These are phyloP conservation scores for Phylloporus sp. DNA, from an alignment of 768 basidiomycete species.

Conservation along the genomic window DNA sequence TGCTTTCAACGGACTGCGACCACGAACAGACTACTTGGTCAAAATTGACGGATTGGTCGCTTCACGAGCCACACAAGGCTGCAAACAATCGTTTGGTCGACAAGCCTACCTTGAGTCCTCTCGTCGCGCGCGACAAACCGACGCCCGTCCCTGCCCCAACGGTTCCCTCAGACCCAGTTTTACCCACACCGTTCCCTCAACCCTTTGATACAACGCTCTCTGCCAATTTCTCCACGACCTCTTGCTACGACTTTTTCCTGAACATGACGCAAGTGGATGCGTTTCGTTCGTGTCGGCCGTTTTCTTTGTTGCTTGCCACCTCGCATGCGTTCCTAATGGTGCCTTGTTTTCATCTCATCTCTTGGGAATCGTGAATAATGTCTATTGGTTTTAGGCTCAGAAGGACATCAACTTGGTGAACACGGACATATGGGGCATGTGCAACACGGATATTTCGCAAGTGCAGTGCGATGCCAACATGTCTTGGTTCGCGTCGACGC, in stretches of 20 bases:
- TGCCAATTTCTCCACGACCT: conserved; percentile 58
- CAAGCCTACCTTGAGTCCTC: conserved; percentile 5
- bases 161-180: conserved; percentile 34
- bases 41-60: conserved; percentile 33
- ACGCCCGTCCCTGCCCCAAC: conserved; percentile 17
- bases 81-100: conserved; percentile 1
- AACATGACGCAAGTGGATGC: conserved; percentile 62
- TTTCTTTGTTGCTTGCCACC: conserved; percentile 57
- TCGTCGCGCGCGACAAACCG: conserved; percentile 7
- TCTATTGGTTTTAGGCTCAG: conserved; percentile 46
- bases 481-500: conserved; percentile 49
- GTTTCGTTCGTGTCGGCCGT: conserved; percentile 73
- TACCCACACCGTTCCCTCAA: conserved; percentile 77
- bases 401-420: conserved; percentile 59
- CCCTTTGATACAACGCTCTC: conserved; percentile 61
- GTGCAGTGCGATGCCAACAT: conserved; percentile 64
- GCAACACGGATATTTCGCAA: conserved; percentile 50
- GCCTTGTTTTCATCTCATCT: conserved; percentile 10
- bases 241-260: conserved; percentile 66
- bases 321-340: conserved; percentile 56
- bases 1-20: conserved; percentile 27
- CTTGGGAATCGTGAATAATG: conserved; percentile 1
- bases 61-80: conserved; percentile 39
- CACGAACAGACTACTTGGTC: conserved; percentile 31
- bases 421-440: conserved; percentile 71